A percentile compares a stretch with the other conserved stretches of the same genome.
These are phyloP conservation scores for Coniella lustricola DNA, from an alignment of 2,329 filamentous ascomycete species.

Conservation along the genomic window DNA sequence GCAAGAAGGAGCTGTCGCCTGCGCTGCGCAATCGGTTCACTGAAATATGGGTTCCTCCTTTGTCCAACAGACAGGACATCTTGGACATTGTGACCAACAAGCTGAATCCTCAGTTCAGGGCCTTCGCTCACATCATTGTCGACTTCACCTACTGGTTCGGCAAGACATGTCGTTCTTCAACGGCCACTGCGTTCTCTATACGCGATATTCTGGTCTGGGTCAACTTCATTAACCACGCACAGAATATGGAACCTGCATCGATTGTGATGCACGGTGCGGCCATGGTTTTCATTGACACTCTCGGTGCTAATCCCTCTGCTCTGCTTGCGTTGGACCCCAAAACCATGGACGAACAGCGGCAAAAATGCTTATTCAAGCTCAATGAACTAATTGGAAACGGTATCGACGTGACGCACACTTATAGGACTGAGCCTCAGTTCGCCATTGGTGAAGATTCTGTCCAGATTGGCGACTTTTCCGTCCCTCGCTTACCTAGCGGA, in stretches of 20 bases:
- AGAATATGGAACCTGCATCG: conserved; percentile 36
- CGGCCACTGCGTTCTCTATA: conserved; percentile 75
- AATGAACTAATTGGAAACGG: conserved; percentile 57
- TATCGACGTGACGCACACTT: conserved; percentile 55
- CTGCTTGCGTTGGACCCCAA: conserved; percentile 66
- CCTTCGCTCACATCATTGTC: conserved; percentile 64
- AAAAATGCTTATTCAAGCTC: conserved; percentile 66
- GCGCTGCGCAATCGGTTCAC: conserved; percentile 94
- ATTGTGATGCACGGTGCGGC: conserved; percentile 75
- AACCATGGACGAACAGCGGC: conserved; percentile 63
- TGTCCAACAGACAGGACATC: conserved; percentile 80
- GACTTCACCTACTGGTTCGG: conserved; percentile 93
- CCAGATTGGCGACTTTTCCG: conserved; percentile 67
- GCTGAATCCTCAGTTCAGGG: conserved; percentile 47
- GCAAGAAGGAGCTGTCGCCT: conserved; percentile 93
- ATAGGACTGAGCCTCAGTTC: conserved; percentile 57
- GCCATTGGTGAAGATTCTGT: conserved; percentile 46
- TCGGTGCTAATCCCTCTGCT: conserved; percentile 91
- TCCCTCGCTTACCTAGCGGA: conserved; percentile 46
- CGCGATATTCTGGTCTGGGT: conserved; percentile 92
- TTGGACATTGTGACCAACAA: conserved; percentile 79
- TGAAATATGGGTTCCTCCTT: conserved; percentile 92
- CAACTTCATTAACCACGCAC: conserved; percentile 73
- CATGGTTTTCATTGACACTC: conserved; percentile 90
- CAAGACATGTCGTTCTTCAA: conserved; percentile 65